These are phyloP conservation scores for Aphanocladium album DNA, from an alignment of 2,329 filamentous ascomycete species.

Conservation along the genomic window DNA sequence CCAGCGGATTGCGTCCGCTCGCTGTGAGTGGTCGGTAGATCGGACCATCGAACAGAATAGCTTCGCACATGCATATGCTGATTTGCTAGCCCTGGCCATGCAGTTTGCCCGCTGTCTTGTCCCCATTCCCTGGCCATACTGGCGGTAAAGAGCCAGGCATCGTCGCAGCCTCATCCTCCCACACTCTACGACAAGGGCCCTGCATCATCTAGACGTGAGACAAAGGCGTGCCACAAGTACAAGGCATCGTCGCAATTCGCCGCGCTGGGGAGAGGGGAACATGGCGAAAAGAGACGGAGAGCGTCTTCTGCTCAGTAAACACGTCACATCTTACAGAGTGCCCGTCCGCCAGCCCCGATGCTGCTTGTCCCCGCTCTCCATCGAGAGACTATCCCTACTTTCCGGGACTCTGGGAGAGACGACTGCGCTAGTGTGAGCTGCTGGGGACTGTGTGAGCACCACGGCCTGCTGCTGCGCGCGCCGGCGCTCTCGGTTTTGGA, in stretches of 20 bases:
- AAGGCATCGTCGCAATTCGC: not conserved
- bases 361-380: not conserved
- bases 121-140: not conserved
- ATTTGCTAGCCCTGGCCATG: not conserved
- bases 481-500: not conserved
- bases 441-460: not conserved
- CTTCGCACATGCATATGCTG: not conserved
- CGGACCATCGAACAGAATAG: not conserved
- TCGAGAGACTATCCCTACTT: not conserved
- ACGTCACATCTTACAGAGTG: not conserved
- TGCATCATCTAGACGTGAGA: not conserved
- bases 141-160: not conserved
- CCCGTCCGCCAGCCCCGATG: not conserved
- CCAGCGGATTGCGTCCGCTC: not conserved
- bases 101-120: not conserved
- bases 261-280: not conserved
- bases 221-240: not conserved
- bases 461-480: not conserved
- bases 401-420: constrained; percentile 3
- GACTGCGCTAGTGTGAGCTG: not conserved
- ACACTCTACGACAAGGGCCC: not conserved
- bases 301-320: not conserved
- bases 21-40: not conserved
- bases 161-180: not conserved
- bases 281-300: not conserved